phyloP scores from a whole-genome alignment of 257 asterid genomes.

The Solanum rostratum region DNA sequence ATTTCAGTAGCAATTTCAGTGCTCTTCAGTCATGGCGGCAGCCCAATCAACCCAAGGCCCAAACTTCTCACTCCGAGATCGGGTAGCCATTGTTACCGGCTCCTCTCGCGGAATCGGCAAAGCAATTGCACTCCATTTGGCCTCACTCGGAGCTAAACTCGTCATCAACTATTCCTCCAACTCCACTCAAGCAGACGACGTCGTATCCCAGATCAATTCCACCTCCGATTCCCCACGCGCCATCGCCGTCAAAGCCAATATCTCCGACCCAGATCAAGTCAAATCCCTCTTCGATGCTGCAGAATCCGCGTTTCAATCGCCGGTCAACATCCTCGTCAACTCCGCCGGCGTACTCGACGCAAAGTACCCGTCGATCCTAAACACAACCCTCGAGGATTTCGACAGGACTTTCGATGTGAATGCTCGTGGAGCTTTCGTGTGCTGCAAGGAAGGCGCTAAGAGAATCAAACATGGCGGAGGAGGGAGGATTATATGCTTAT shows the following conservation, averaged over 20 bases:
- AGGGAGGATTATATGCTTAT: slow-evolving; percentile 44
- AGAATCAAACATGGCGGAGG: slow-evolving; percentile 59
- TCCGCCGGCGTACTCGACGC: slow-evolving; percentile 41
- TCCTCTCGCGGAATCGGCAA: slow-evolving; percentile 27
- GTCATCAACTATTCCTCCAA: slow-evolving; percentile 46
- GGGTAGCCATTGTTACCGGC: slow-evolving; percentile 32
- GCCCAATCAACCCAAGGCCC: no score
- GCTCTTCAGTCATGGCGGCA: neutral
- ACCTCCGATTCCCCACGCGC: slow-evolving; percentile 11
- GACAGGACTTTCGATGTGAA: slow-evolving; percentile 43
- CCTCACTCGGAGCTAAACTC: slow-evolving; percentile 47
- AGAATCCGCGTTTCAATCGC: slow-evolving; percentile 33
- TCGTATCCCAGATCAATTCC: slow-evolving; percentile 21
- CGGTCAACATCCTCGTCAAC: slow-evolving; percentile 46
- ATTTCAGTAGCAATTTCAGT: neutral
- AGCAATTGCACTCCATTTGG: slow-evolving; percentile 43
- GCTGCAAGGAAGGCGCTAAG: slow-evolving; percentile 44
- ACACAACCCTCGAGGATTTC: slow-evolving; percentile 39
- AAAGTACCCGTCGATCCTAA: slow-evolving; percentile 38
- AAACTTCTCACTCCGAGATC: slow-evolving; percentile 8
- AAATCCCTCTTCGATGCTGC: slow-evolving; percentile 53
- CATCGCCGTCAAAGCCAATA: slow-evolving; percentile 36
- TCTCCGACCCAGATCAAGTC: slow-evolving; percentile 45
- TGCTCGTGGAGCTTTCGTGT: slow-evolving; percentile 49
- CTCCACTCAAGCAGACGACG: slow-evolving; percentile 19